phyloP scores from a whole-genome alignment of 2,329 filamentous ascomycete genomes.

The Fusarium irregulare region DNA sequence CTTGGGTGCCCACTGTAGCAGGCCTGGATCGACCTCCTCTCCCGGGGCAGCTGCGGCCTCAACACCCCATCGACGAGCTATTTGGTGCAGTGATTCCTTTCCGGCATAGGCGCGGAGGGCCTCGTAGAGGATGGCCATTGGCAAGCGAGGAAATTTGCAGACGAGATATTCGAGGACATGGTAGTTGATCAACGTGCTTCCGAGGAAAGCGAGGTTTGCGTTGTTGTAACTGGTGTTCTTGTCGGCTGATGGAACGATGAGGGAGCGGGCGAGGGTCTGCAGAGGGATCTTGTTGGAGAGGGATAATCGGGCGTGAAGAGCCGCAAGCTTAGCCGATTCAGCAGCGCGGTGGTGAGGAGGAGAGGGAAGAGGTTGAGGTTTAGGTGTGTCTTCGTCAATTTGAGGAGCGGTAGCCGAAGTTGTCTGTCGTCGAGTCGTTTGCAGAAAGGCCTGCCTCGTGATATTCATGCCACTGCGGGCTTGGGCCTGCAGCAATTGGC shows the following conservation, averaged over 20 bases:
- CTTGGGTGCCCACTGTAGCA: slow-evolving; percentile 80
- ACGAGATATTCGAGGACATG: slow-evolving; percentile 90
- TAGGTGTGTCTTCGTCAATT: slow-evolving; percentile 40
- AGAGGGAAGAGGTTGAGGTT: slow-evolving; percentile 68
- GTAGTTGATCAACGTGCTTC: slow-evolving; percentile 85
- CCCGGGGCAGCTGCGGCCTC: slow-evolving; percentile 89
- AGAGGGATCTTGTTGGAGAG: slow-evolving; percentile 85
- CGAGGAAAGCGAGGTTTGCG: slow-evolving; percentile 81
- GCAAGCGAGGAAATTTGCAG: slow-evolving; percentile 89
- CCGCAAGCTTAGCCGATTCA: slow-evolving; percentile 87
- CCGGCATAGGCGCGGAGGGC: slow-evolving; percentile 88
- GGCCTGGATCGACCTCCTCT: slow-evolving; percentile 88
- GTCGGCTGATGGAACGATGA: slow-evolving; percentile 89
- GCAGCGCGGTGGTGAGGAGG: slow-evolving; percentile 75
- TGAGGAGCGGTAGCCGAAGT: slow-evolving; percentile 47
- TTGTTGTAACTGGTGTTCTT: slow-evolving; percentile 87
- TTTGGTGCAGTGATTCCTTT: slow-evolving; percentile 74
- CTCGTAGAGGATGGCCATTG: slow-evolving; percentile 86
- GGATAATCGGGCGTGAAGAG: slow-evolving; percentile 88
- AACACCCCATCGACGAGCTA: slow-evolving; percentile 90
- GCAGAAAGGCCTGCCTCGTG: slow-evolving; percentile 40
- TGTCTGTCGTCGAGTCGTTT: slow-evolving; percentile 44
- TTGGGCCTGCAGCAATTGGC: slow-evolving; percentile 54
- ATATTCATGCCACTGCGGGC: slow-evolving; percentile 38
- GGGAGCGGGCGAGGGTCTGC: slow-evolving; percentile 84